Evolutionary conservation across 225 moss, liverwort and hornwort species (phyloP).

Genomic region (Polytrichum formosum): DNA sequence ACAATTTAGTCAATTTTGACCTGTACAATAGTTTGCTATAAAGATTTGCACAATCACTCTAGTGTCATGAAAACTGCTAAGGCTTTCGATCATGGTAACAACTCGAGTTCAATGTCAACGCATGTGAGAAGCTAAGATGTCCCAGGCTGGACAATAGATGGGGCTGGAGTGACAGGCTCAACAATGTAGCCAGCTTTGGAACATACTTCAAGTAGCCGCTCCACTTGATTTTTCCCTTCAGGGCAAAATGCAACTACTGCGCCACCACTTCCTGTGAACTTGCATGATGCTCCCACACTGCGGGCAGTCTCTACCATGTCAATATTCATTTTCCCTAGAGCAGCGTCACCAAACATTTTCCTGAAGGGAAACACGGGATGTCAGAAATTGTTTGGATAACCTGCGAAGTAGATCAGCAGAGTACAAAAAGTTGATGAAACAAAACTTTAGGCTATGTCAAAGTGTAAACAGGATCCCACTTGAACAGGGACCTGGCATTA

Average conservation of each 20-base stretch:
- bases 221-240: conserved; percentile 63
- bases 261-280: conserved; percentile 96
- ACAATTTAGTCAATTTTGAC: too few species aligned
- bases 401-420: background rate
- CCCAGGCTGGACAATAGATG: conserved; percentile 42
- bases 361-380: conserved; percentile 24
- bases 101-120: background rate
- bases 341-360: conserved; percentile 81
- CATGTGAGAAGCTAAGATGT: conserved; percentile 12
- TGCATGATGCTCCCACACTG: conserved; percentile 90
- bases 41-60: too few species aligned
- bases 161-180: conserved; percentile 56
- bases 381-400: background rate
- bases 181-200: conserved; percentile 65
- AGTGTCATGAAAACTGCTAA: too few species aligned
- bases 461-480: background rate
- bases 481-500: background rate
- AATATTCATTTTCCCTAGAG: conserved; percentile 80
- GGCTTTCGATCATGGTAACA: too few species aligned
- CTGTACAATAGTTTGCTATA: too few species aligned
- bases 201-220: conserved; percentile 65
- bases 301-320: conserved; percentile 84
- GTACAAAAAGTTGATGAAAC: background rate
- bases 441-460: background rate
- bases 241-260: conserved; percentile 86